phyloP scores from a whole-genome alignment of 2,329 filamentous ascomycete genomes.

The Aspergillus flavus region DNA sequence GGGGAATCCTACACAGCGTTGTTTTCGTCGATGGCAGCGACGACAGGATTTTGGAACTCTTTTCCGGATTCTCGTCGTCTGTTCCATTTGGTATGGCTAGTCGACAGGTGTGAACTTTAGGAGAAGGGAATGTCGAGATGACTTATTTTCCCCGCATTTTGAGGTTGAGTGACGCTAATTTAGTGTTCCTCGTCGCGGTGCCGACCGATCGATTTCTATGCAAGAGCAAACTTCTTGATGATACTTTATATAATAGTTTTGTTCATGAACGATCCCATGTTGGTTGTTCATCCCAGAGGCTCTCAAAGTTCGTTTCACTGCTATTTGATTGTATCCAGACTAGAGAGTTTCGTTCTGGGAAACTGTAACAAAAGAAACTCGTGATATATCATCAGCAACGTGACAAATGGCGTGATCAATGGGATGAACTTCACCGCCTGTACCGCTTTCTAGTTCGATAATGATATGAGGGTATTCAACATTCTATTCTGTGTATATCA shows the following conservation, averaged over 20 bases:
- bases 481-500: no score
- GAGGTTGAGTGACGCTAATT: background rate
- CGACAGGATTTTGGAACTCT: constrained; percentile 27
- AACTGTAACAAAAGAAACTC: no score
- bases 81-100: background rate
- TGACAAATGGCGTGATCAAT: background rate
- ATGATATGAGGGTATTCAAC: no score
- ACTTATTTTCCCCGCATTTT: background rate
- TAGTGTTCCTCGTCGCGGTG: background rate
- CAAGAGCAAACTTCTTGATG: background rate
- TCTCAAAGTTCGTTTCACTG: no score
- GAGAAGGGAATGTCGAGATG: background rate
- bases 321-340: no score
- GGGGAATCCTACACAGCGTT: constrained; percentile 26
- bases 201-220: background rate
- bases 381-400: background rate
- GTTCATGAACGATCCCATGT: no score
- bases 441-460: no score
- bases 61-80: constrained; percentile 19
- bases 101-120: background rate
- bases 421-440: no score
- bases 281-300: no score
- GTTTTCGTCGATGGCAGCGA: constrained; percentile 29
- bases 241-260: no score
- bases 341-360: no score